Evolutionary conservation across 371 early-diverging fungal species (phyloP), one percentile per base, ranked within the genome.

Genomic region (Rhizopus stolonifer): DNA sequence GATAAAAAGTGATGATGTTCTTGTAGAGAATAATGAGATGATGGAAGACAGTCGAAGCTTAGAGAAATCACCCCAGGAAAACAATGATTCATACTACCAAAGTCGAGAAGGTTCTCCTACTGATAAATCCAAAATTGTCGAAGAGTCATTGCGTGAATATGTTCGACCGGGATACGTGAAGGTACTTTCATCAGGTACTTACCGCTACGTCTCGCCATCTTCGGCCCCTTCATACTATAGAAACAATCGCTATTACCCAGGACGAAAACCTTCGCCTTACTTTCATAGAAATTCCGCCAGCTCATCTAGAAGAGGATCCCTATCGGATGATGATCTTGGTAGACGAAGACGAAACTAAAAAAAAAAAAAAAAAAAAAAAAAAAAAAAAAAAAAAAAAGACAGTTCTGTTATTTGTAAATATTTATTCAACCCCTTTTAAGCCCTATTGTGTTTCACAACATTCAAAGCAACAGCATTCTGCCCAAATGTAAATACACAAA

Each of bases 101-200:
- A 39, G 32, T 31, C 49, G 43, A 19, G 46, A 19, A 6, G 25
- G 10, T 19, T 29, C 32, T 9, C 32, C 44, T 19, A 39, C 18
- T 15, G 42, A 25, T 21, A 46, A 36, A 26, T 17, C 24, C 13
- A 26, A 40, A 40, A 19, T 50, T 13, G 34, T 26, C 18, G 29
- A 36, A 2, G 40, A 40, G 10, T 31, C 48, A 22, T 33, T 43
- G 11, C 21, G 43, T 31, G 49, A 56, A 19, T 56, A 49, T 33
- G 49, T 56, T 13, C 48, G 49, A 15, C 56, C 44, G 18, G 56
- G 56, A 1, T 56, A 56, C 23, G 7, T 42, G 17, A 42, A 42
- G 19, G 21, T 42, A 42, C 8, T 42, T 17, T 21, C 21, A 13
- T 21, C 42, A 10, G 42, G 21, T 21, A 42, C 19, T 13, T 42